Base-by-base conservation (phyloP, 2,329 filamentous ascomycete genomes). In the Incumbomyces delicatus region DNA sequence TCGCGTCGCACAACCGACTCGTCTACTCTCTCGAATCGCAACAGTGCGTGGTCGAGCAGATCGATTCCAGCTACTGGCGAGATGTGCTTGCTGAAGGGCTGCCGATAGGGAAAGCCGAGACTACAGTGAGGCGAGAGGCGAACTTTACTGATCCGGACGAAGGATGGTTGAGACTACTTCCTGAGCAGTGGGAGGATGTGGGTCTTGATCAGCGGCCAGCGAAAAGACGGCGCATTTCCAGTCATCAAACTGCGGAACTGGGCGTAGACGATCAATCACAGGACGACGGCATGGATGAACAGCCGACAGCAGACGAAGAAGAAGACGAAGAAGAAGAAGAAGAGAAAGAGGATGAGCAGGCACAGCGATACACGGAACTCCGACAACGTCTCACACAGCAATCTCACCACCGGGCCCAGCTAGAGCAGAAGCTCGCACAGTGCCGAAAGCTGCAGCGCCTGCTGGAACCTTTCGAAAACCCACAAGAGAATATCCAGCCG, bases 51-150 rank as follows among this genome's bases (percentile, higher is more conserved):
- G 72, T 74, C 16, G 70, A 74, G 50, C 73, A 77, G 57, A 75
- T 78, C 51, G 70, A 76, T 54, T 66, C 63, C 18, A 59, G 77
- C 20, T 77, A 77, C 57, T 76, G 73, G 73, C 64, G 69, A n/a
- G 61, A 68, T 0, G 67, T 71, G 29, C 66, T 61, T 12, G 64
- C 63, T 17, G 64, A 63, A 14, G 52, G 57, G 7, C 58, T 48
- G 11, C 42, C 42, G 8, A 34, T 45, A 11, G 18, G 33, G 10
- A 42, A 42, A n/a, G 38, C 39, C 6, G 38, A 37, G 33, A 59
- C 53, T 14, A 60, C 60, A 1, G 54, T 70, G 11, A 66, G 66
- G 40, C 62, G 59, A 45, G 65, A 61, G 3, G 56, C 61, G 11
- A 66, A 70, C 52, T 49, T 70, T 44, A 66, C 66, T 30, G 62